These are phyloP conservation scores for Ophiobolus disseminans DNA, from an alignment of 2,329 filamentous ascomycete species.

Conservation along the genomic window DNA sequence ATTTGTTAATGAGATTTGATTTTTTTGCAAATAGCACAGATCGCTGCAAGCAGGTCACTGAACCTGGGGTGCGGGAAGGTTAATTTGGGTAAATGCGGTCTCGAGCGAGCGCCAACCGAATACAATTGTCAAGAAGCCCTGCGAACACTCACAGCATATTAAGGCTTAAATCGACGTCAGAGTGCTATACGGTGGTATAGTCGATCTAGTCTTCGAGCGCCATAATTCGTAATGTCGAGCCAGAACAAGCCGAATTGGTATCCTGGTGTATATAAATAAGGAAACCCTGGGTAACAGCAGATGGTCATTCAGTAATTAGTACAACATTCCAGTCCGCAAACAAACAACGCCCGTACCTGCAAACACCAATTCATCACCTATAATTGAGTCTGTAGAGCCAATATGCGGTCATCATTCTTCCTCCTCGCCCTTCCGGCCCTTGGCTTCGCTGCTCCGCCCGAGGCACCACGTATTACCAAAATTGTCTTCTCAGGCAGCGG, in stretches of 20 bases:
- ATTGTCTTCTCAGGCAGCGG: slow-evolving; percentile 36
- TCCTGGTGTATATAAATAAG: slow-evolving; percentile 14
- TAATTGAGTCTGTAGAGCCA: slow-evolving; percentile 2
- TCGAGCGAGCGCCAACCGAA: slow-evolving; percentile 12
- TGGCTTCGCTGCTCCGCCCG: slow-evolving; percentile 26
- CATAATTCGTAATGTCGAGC: neutral
- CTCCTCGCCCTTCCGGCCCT: slow-evolving; percentile 21
- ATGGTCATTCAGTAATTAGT: slow-evolving; percentile 1
- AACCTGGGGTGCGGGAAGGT: slow-evolving; percentile 13
- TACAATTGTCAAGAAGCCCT: slow-evolving; percentile 2
- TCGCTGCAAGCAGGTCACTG: neutral
- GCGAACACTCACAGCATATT: slow-evolving; percentile 18
- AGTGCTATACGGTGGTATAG: slow-evolving; percentile 27
- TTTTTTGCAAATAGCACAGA: neutral
- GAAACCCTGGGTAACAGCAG: neutral
- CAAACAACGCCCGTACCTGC: neutral
- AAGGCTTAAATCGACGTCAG: slow-evolving; percentile 24
- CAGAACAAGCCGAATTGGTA: neutral
- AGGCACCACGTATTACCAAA: slow-evolving; percentile 31
- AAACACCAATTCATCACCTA: neutral
- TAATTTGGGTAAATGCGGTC: slow-evolving; percentile 29
- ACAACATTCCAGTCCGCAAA: neutral
- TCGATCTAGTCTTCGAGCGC: slow-evolving; percentile 4
- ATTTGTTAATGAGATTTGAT: slow-evolving; percentile 4
- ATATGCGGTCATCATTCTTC: slow-evolving; percentile 24